phyloP scores from a whole-genome alignment of 805 yeast species.

The Komagataella populi region DNA sequence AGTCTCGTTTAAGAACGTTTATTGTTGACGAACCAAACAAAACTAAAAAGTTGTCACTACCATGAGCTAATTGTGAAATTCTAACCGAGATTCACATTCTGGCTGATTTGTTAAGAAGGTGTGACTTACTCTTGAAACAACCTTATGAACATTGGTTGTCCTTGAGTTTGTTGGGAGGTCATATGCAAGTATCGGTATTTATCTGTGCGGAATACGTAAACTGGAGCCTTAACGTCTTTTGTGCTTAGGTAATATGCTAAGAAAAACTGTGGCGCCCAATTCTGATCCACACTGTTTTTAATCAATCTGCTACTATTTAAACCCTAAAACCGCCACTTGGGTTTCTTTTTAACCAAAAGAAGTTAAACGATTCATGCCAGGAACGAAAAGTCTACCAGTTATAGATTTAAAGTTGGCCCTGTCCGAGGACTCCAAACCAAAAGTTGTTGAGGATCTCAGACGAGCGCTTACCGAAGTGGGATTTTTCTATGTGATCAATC shows the following conservation, averaged over 20 bases:
- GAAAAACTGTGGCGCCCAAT: neutral
- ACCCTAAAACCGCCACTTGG: neutral
- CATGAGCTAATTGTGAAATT: neutral
- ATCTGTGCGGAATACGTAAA: neutral
- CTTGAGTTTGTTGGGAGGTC: too few species aligned
- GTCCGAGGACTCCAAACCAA: slow-evolving; percentile 25
- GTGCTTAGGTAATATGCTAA: neutral
- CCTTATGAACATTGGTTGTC: too few species aligned
- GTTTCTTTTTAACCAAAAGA: neutral
- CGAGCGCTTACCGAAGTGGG: slow-evolving; percentile 44
- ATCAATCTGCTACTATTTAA: neutral
- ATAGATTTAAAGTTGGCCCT: slow-evolving; percentile 29
- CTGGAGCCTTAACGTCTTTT: neutral
- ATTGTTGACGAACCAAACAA: too few species aligned
- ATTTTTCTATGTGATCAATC: slow-evolving; percentile 36
- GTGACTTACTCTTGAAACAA: too few species aligned
- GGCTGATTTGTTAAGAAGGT: too few species aligned
- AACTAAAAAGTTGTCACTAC: neutral
- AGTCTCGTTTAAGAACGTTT: neutral
- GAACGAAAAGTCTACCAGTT: slow-evolving; percentile 18
- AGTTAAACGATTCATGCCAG: neutral
- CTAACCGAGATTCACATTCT: too few species aligned
- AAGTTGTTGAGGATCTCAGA: slow-evolving; percentile 24
- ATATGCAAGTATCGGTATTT: neutral
- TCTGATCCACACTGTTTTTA: neutral